A percentile compares a stretch with the other conserved stretches of the same genome.
These are phyloP conservation scores for Uronychia setigera DNA, from an alignment of 73 alveolate species.

Conservation along the genomic window DNA sequence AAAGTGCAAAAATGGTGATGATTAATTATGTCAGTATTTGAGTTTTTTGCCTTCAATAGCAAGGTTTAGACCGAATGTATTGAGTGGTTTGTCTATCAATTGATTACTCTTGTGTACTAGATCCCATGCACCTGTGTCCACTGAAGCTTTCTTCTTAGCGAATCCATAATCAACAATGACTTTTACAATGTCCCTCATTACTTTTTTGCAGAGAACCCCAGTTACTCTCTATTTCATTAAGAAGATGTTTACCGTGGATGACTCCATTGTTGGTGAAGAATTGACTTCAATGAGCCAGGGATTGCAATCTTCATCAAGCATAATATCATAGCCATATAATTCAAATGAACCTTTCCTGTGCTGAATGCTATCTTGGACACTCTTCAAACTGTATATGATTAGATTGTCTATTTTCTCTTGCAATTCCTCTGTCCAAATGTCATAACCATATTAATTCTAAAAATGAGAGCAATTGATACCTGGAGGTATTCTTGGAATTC, in stretches of 20 bases:
- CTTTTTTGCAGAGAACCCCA: conserved; percentile 79
- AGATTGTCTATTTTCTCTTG: conserved; percentile 86
- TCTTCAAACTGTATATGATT: conserved; percentile 82
- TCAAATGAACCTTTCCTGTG: conserved; percentile 89
- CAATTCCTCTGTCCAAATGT: conserved; percentile 86
- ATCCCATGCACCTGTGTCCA: conserved; percentile 91
- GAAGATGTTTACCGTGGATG: conserved; percentile 75
- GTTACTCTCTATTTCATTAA: conserved; percentile 63
- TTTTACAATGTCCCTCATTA: conserved; percentile 85
- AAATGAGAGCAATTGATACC: background rate
- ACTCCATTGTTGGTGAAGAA: conserved; percentile 92
- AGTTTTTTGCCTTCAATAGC: no score
- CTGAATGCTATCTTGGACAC: conserved; percentile 93
- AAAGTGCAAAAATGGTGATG: no score
- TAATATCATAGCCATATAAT: conserved; percentile 96
- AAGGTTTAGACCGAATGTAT: no score
- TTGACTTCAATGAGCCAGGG: conserved; percentile 93
- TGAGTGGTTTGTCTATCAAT: conserved; percentile 8
- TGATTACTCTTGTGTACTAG: conserved; percentile 68
- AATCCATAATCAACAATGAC: conserved; percentile 84
- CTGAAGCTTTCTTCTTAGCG: conserved; percentile 78
- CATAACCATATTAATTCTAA: conserved; percentile 79
- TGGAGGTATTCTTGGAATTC: conserved; percentile 80
- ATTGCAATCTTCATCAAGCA: conserved; percentile 86
- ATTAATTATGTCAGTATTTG: no score